These are phyloP conservation scores for Teratosphaeria zuluensis DNA, from an alignment of 2,329 filamentous ascomycete genomes.

Conservation along the genomic window DNA sequence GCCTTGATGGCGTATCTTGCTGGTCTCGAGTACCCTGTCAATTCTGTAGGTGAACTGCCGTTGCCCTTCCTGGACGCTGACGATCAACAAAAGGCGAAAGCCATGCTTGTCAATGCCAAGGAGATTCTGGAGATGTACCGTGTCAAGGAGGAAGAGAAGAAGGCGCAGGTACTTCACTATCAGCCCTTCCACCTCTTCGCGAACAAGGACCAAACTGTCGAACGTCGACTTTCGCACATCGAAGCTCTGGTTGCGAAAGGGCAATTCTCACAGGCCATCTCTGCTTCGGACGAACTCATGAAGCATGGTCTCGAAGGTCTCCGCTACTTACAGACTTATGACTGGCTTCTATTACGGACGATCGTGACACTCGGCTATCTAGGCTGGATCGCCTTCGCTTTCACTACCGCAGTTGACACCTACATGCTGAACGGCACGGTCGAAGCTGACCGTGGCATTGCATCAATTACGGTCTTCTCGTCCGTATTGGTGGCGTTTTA, in stretches of 20 bases:
- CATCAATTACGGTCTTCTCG: constrained; percentile 58
- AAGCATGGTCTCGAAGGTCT: constrained; percentile 69
- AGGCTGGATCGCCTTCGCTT: constrained; percentile 88
- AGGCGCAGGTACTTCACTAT: constrained; percentile 64
- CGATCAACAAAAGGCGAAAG: constrained; percentile 69
- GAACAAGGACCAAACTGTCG: constrained; percentile 51
- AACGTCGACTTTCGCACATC: constrained; percentile 60
- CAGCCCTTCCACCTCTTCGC: constrained; percentile 64
- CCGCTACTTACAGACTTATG: constrained; percentile 92
- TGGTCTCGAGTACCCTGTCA: constrained; percentile 83
- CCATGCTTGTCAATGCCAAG: constrained; percentile 72
- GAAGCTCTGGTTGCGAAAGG: constrained; percentile 55
- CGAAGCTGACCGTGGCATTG: constrained; percentile 51
- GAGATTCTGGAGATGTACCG: constrained; percentile 92
- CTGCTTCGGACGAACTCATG: constrained; percentile 66
- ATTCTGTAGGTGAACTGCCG: constrained; percentile 89
- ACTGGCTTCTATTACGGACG: constrained; percentile 89
- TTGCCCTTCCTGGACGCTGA: constrained; percentile 68
- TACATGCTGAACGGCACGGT: constrained; percentile 70
- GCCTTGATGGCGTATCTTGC: constrained; percentile 90
- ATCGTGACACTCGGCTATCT: constrained; percentile 85
- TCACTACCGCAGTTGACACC: constrained; percentile 78
- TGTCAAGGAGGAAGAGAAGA: constrained; percentile 84
- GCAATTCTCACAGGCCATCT: constrained; percentile 66
- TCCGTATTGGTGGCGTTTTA: constrained; percentile 67